Evolutionary conservation across 1,284 basidiomycete genomes (phyloP), one percentile per base, ranked within the genome.

Genomic region (Xerocomus minutiporus): DNA sequence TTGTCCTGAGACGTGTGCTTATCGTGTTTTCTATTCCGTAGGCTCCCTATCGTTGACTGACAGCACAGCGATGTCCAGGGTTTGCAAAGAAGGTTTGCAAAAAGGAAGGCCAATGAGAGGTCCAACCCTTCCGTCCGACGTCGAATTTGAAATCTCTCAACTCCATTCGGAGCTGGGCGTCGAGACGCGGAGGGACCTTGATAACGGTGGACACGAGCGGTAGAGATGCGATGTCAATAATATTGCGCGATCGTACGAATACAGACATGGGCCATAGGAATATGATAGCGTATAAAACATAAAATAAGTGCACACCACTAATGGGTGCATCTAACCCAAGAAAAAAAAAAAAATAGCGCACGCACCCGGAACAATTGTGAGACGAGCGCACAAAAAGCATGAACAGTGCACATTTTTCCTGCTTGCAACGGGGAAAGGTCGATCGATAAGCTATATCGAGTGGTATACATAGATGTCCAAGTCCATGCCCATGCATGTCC

Each of bases 361-460:
- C 23, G 17, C 39, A 43, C 40, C 11, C 41, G n/a, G 34, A 26
- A 34, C 32, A 12, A 41, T 15, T 12, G 3, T n/a, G 25, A 42
- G 25, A 26, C n/a, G 11, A 49, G 15, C 36, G 4, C 35, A 20
- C 5, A 36, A 38, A 38, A 17, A 28, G 15, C 17, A 38, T 2
- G 2, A 39, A 38, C 13, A 36, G 11, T 8, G n/a, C 28, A 31
- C 5, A 17, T 35, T 8, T 7, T 40, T 17, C 35, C 36, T 35
- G 25, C 41, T 26, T 26, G 40, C 40, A 44, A 8, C 31, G 17
- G 29, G 31, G 26, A 15, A n/a, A 8, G 6, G 49, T 8, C 15
- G 41, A 48, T 43, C 43, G 53, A 57, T 56, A 64, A 60, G 59
- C 42, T 59, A 59, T 51, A 54, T 51, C 48, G 25, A 48, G 31